Conservation (phyloP, 768 basidiomycete species). For the Baorangia bicolor region DNA sequence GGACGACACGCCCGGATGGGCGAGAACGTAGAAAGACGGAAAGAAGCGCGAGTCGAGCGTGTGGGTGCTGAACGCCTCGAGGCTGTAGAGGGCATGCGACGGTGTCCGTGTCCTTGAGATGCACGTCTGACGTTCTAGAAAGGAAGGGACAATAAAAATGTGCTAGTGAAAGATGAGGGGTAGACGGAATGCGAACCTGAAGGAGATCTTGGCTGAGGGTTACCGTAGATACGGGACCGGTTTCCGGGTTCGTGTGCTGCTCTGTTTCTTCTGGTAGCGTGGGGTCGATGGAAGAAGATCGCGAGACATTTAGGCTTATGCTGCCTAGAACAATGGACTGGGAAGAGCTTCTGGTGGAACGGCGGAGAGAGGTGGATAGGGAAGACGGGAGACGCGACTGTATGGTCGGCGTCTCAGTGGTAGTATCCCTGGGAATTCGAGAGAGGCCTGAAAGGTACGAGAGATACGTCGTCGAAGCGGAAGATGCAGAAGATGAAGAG, state of each 20-base stretch:
- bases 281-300: slow-evolving; percentile 19
- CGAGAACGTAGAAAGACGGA: slow-evolving; percentile 26
- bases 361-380: slow-evolving; percentile 22
- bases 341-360: slow-evolving; percentile 19
- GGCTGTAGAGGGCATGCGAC: slow-evolving; percentile 22
- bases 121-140: slow-evolving; percentile 22
- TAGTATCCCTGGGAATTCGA: slow-evolving; percentile 1
- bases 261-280: slow-evolving; percentile 14
- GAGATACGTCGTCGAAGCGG: slow-evolving; percentile 21
- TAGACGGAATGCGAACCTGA: slow-evolving; percentile 22
- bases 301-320: slow-evolving; percentile 26
- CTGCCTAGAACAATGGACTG: slow-evolving; percentile 28
- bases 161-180: not conserved
- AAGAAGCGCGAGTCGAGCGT: slow-evolving; percentile 14
- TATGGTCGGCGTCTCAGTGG: slow-evolving; percentile 19
- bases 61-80: slow-evolving; percentile 17
- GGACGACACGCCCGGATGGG: slow-evolving; percentile 2
- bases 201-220: slow-evolving; percentile 30
- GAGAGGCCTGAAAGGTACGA: slow-evolving; percentile 14
- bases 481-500: slow-evolving; percentile 19
- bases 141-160: not conserved
- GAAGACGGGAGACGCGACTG: slow-evolving; percentile 13
- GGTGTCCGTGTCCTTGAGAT: slow-evolving; percentile 18
- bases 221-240: slow-evolving; percentile 7
- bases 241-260: slow-evolving; percentile 4